phyloP scores from a whole-genome alignment of 1,284 basidiomycete genomes.

The Agaricales sp. region DNA sequence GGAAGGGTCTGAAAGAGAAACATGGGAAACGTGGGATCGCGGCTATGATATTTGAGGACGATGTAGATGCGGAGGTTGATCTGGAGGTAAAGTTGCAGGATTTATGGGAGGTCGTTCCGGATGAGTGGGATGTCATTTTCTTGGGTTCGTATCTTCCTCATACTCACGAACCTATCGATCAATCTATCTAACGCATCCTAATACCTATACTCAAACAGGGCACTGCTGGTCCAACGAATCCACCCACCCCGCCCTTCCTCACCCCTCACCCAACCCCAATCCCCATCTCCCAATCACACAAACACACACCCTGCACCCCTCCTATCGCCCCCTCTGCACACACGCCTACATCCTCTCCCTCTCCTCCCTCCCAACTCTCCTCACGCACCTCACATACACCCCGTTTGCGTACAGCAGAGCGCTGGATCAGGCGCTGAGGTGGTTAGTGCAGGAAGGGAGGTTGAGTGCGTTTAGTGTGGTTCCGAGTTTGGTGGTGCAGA shows the following conservation, averaged over 20 bases:
- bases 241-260: constrained; percentile 20
- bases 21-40: constrained; percentile 14
- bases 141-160: constrained; percentile 36
- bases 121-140: constrained; percentile 67
- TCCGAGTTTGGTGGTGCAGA: constrained; percentile 53
- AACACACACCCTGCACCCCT: constrained; percentile 35
- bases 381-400: constrained; percentile 42
- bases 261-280: constrained; percentile 5
- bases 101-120: constrained; percentile 49
- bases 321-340: constrained; percentile 53
- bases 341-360: constrained; percentile 55
- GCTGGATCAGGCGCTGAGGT: constrained; percentile 63
- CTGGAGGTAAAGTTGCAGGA: constrained; percentile 35
- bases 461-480: constrained; percentile 52
- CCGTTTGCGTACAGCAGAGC: constrained; percentile 71
- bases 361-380: constrained; percentile 41
- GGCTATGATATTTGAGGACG: constrained; percentile 65
- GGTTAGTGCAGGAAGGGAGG: constrained; percentile 48
- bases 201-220: constrained; percentile 37
- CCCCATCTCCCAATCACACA: background rate
- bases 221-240: constrained; percentile 68
- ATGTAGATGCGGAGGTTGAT: constrained; percentile 70
- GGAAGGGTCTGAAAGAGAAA: no score
- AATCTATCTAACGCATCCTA: constrained; percentile 4
- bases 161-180: background rate